Conservation (phyloP, 2,329 filamentous ascomycete genomes). For the Ustilaginoidea virens region DNA sequence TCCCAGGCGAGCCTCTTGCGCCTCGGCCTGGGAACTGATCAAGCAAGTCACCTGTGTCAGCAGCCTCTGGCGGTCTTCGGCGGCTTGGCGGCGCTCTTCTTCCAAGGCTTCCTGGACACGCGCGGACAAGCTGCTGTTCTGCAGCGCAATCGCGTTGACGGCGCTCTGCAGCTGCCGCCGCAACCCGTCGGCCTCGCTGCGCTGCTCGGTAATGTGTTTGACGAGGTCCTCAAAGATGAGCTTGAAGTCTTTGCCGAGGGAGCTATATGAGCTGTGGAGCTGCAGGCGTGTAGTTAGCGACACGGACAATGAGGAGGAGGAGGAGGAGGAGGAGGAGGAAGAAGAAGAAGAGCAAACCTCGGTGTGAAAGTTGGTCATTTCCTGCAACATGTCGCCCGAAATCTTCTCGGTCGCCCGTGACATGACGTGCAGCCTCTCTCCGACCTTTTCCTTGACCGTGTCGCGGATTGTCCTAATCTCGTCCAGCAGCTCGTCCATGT, state of each 20-base stretch:
- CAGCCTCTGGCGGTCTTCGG: conserved; percentile 58
- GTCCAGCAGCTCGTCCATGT: conserved; percentile 82
- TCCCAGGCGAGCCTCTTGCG: conserved; percentile 56
- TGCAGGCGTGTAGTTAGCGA: conserved; percentile 20
- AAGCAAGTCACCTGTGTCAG: conserved; percentile 64
- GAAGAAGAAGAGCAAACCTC: conserved; percentile 17
- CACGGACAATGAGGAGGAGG: background rate
- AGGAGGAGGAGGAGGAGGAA: background rate
- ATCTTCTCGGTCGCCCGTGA: conserved; percentile 77
- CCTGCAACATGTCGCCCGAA: conserved; percentile 73
- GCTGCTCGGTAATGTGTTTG: conserved; percentile 60
- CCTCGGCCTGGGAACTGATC: conserved; percentile 56
- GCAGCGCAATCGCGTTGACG: conserved; percentile 49
- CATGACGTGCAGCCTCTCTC: conserved; percentile 69
- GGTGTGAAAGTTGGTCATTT: conserved; percentile 70
- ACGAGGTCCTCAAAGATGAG: conserved; percentile 68
- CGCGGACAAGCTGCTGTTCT: conserved; percentile 50
- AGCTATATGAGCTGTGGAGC: conserved; percentile 71
- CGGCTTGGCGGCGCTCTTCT: conserved; percentile 60
- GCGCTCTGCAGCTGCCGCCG: conserved; percentile 57
- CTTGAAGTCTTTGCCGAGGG: conserved; percentile 76
- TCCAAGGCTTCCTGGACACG: conserved; percentile 55
- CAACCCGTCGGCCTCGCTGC: conserved; percentile 58
- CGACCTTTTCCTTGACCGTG: conserved; percentile 73
- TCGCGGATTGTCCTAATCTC: conserved; percentile 85